phyloP scores from a whole-genome alignment of 768 basidiomycete genomes.

The Macrolepiota albuminosa region DNA sequence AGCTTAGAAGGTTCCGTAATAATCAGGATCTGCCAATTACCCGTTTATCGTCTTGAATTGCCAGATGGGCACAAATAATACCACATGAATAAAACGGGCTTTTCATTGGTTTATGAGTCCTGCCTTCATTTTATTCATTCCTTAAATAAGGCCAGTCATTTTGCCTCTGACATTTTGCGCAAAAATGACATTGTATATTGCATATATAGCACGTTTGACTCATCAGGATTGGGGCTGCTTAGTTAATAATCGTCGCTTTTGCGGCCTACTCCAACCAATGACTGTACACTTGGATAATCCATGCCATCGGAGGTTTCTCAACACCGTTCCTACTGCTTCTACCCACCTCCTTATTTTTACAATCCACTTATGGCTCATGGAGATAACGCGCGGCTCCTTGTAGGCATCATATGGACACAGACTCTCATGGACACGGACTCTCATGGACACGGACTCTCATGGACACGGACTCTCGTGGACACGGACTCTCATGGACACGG shows the following conservation, averaged over 20 bases:
- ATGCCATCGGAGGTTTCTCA: neutral
- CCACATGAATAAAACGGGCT: neutral
- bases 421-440: too few relatives aligned
- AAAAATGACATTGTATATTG: neutral
- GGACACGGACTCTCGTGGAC: too few relatives aligned
- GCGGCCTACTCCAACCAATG: neutral
- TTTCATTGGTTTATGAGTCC: neutral
- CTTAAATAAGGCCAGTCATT: too few relatives aligned
- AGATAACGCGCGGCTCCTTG: neutral
- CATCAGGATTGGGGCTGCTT: too few relatives aligned
- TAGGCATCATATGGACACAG: neutral
- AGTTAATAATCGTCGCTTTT: neutral
- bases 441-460: too few relatives aligned
- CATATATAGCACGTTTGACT: neutral
- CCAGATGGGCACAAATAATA: neutral
- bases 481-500: too few relatives aligned
- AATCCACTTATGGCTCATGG: neutral
- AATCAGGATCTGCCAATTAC: neutral
- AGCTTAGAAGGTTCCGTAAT: neutral
- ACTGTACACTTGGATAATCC: too few relatives aligned
- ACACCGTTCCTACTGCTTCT: neutral
- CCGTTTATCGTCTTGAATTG: neutral
- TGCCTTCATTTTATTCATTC: neutral
- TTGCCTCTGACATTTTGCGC: too few relatives aligned
- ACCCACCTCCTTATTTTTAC: neutral